These are phyloP conservation scores for Zizania palustris DNA, from an alignment of 202 grass and related monocot genomes.

Conservation along the genomic window DNA sequence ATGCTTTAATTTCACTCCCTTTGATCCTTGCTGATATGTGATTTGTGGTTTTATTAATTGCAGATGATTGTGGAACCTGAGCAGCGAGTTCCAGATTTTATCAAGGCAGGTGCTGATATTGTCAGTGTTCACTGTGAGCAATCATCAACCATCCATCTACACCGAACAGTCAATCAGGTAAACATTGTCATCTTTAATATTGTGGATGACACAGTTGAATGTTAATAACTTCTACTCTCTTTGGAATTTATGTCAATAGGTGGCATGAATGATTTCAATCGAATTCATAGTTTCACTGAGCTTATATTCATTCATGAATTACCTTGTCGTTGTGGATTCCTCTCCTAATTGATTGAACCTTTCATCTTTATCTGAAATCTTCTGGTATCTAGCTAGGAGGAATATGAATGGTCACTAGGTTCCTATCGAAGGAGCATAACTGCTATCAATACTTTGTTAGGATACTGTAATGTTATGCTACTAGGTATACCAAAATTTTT, in stretches of 20 bases:
- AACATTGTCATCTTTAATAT: slow-evolving; percentile 3
- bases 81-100: slow-evolving; percentile 94
- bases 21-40: slow-evolving; percentile 5
- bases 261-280: background rate
- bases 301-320: slow-evolving; percentile 15
- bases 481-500: background rate
- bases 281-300: background rate
- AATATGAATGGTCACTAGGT: background rate
- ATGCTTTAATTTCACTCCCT: background rate
- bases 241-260: background rate
- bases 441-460: background rate
- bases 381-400: background rate
- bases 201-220: slow-evolving; percentile 16
- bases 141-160: slow-evolving; percentile 89
- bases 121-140: slow-evolving; percentile 98
- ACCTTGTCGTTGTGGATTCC: background rate
- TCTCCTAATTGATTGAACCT: background rate
- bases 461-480: slow-evolving; percentile 15
- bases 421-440: background rate
- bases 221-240: background rate
- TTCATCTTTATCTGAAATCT: slow-evolving; percentile 8
- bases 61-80: slow-evolving; percentile 99
- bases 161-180: slow-evolving; percentile 91
- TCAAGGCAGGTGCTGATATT: slow-evolving; percentile 99
- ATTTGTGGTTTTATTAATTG: slow-evolving; percentile 48